Percentiles rank a stretch among this genome's conserved stretches.
phyloP scores from a whole-genome alignment of 163 green algal genomes.

The Coccomyxa subellipsoidea region DNA sequence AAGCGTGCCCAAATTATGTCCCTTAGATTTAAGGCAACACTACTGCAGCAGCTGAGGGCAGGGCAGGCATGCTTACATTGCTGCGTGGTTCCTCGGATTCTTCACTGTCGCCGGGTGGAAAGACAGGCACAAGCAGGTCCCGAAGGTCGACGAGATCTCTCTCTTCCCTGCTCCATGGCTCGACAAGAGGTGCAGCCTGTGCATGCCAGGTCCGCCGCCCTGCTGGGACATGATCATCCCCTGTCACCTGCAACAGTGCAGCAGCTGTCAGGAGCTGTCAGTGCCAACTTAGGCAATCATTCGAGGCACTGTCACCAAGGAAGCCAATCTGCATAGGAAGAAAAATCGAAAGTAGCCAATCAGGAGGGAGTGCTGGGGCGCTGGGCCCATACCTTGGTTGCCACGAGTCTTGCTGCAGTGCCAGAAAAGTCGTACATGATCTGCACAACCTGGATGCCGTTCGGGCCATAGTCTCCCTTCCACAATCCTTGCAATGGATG shows the following conservation, averaged over 20 bases:
- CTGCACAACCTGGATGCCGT: constrained; percentile 10
- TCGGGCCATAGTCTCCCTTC: constrained; percentile 11
- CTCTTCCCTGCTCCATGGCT: constrained; percentile 6
- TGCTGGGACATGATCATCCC: constrained; percentile 2
- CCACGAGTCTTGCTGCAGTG: constrained; percentile 18
- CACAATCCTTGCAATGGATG: constrained; percentile 29
- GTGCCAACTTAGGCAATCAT: not conserved
- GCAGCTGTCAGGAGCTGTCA: not conserved
- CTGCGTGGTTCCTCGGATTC: not conserved
- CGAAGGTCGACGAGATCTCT: not conserved
- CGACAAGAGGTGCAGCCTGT: not conserved
- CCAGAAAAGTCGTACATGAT: constrained; percentile 27
- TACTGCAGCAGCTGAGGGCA: too few relatives aligned
- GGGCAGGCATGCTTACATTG: not conserved
- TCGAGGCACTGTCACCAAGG: too few relatives aligned
- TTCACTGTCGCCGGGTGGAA: not conserved
- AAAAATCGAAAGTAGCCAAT: too few relatives aligned
- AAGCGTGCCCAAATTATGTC: too few relatives aligned
- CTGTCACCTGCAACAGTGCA: constrained; percentile 1
- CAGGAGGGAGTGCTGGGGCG: not conserved
- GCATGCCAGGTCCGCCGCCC: not conserved
- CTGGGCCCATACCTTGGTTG: constrained; percentile 6
- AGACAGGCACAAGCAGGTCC: not conserved
- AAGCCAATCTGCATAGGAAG: too few relatives aligned
- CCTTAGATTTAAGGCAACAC: too few relatives aligned